Base-by-base conservation (phyloP, 2,329 filamentous ascomycete species). In the Xylaria sp. region DNA sequence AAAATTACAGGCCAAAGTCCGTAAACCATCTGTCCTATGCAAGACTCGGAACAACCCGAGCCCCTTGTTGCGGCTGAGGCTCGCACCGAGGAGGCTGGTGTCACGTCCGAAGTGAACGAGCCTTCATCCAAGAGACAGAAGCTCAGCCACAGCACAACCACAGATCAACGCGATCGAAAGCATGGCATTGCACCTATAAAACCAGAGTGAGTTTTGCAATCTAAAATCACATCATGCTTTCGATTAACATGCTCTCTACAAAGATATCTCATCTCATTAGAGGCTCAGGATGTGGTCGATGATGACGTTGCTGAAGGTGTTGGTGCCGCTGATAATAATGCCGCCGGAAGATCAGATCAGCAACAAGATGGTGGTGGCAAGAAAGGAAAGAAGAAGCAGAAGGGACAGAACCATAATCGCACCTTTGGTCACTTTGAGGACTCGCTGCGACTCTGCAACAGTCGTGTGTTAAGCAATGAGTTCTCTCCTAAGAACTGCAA, bases 361-460 rank as follows among this genome's bases (percentile, higher is more conserved):
- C 72, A 63, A 13, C 60, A 46, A 17, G 72, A 72, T 40, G 49
- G 69, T 38, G 46, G 77, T 77, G 49, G 77, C 79, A 58, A 78
- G 72, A 67, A 78, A 75, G 61, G 79, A 59, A 82, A 81, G 74
- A 88, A 87, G 76, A 85, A 87, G 31, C 83, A 82, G 73, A 83
- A 83, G 51, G 92, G 93, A 40, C 94, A 97, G 80, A 97, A 98
- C 80, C 94, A 90, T 72, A 89, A 89, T 73, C 91, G 95, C 66
- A 88, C 87, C 51, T 97, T 96, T 78, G 94, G 94, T 59, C 89
- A 85, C 71, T 96, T 93, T 49, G 87, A 89, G 69, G 95, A 98
- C 77, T 87, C 88, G 36, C 85, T 94, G 64, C 88, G 88, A 48
- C 87, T 98, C 9, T 98, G 95, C 81, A 88, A 89, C 74, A 93